Base-by-base conservation (phyloP, 1,284 basidiomycete species). In the Trichosporon sp. region DNA sequence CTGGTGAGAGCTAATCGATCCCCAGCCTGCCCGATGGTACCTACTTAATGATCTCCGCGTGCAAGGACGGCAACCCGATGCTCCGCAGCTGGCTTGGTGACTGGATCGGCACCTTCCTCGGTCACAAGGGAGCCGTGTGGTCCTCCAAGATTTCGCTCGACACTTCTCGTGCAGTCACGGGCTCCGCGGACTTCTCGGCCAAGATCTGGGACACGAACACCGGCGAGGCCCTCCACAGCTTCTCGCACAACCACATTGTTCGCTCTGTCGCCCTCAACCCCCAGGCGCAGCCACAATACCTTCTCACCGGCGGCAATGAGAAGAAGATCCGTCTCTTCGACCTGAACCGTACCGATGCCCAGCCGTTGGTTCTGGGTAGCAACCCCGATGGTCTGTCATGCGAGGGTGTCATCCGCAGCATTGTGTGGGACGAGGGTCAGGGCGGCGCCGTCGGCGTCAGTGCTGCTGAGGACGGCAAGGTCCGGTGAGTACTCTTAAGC, bases 81-180 rank as follows among this genome's bases (percentile, higher is more conserved):
- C 85, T 97, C 74, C 89, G 94, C 75, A 93, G 95, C 79, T 95
- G 93, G 94, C 93, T 93, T 65, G 96, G 96, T 31, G 96, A 99
- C 83, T 99, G 96, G 96, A 92, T 98, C 77, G 96, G 96, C 25
- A 98, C 96, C 6, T 99, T 99, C 83, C 86, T 98, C 18, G 95
- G 86, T 2, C 96, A 99, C 86, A 99, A 99, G 83, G 96, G 96
- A 71, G 97, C 97, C 6, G 97, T 99, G 5, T 99, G 97, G 96
- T 91, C 91, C 70, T 92, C 92, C 65, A 97, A 98, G 83, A 89
- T 99, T 69, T 94, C 92, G n/a, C 85, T 87, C 21, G 93, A 95
- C 82, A 88, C 91, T 53, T 88, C 92, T 23, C 87, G 90, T 75
- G 97, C 96, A 11, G 94, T 91, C 11, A 93, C 95, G 0, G 97